Evolutionary conservation across 208 protist species (phyloP).

Genomic region (Kentomonas sorsogonicus): DNA sequence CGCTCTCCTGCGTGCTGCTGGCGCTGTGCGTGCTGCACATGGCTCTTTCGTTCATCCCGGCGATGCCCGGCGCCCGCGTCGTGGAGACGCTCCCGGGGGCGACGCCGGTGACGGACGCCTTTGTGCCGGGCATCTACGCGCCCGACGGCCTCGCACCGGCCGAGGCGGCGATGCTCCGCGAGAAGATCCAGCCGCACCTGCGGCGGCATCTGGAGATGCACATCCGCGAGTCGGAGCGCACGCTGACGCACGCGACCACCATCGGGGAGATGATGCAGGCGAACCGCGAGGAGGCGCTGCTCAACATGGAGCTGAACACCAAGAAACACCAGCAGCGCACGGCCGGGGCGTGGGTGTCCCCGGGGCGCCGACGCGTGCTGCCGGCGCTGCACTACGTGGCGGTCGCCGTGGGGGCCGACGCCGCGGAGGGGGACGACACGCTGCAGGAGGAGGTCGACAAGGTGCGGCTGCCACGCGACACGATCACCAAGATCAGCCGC

Average conservation of each 20-base stretch:
- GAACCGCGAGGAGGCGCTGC: constrained; percentile 53
- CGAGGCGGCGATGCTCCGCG: constrained; percentile 20
- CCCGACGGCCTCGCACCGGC: constrained; percentile 51
- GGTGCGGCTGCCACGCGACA: not conserved
- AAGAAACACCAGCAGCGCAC: constrained; percentile 16
- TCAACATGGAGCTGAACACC: constrained; percentile 35
- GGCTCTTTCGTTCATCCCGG: constrained; percentile 25
- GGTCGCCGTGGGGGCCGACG: not conserved
- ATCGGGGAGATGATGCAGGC: constrained; percentile 76
- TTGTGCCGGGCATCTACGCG: constrained; percentile 60
- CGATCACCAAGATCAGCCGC: not conserved
- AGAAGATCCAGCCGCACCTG: constrained; percentile 31
- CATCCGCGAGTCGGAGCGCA: constrained; percentile 24
- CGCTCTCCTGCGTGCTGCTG: constrained; percentile 32
- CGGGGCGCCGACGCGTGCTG: not conserved
- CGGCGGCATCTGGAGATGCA: constrained; percentile 29
- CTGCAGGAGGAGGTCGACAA: too few species aligned
- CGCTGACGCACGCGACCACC: constrained; percentile 44
- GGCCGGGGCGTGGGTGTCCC: constrained; percentile 6
- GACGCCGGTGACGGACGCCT: constrained; percentile 58
- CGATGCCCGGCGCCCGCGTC: constrained; percentile 18
- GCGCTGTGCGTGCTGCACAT: constrained; percentile 34
- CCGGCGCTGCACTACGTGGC: not conserved
- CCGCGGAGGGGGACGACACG: not conserved
- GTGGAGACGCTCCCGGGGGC: constrained; percentile 27